Percentiles rank a stretch among this genome's conserved stretches.
These are phyloP conservation scores for Coemansia sp. DNA, from an alignment of 192 early-diverging fungal species.

Conservation along the genomic window DNA sequence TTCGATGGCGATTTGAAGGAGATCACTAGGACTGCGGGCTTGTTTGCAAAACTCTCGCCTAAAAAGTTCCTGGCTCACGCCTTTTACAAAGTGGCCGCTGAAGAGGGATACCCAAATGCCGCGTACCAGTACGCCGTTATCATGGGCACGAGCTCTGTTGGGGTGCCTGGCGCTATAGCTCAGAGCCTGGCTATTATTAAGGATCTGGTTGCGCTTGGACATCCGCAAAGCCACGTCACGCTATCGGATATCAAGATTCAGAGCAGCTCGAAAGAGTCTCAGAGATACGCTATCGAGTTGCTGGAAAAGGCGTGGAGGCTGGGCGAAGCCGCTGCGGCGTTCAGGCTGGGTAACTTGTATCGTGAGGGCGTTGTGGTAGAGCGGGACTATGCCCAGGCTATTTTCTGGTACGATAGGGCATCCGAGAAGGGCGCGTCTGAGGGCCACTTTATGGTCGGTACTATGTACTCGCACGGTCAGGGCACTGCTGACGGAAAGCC, in stretches of 20 bases:
- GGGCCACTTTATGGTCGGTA: slow-evolving; percentile 30
- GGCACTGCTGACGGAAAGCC: slow-evolving; percentile 14
- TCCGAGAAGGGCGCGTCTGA: slow-evolving; percentile 7
- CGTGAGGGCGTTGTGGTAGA: slow-evolving; percentile 4
- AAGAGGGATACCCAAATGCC: slow-evolving; percentile 32
- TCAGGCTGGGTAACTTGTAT: slow-evolving; percentile 26
- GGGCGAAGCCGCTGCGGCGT: slow-evolving; percentile 7
- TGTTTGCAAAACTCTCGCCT: slow-evolving; percentile 12
- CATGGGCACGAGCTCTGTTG: slow-evolving; percentile 11
- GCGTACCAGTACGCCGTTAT: slow-evolving; percentile 27
- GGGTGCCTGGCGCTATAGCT: neutral
- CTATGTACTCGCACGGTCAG: slow-evolving; percentile 19
- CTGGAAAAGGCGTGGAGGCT: slow-evolving; percentile 19
- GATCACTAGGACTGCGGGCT: slow-evolving; percentile 15
- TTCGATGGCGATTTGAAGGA: slow-evolving; percentile 16
- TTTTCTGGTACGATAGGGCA: slow-evolving; percentile 23
- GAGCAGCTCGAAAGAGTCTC: slow-evolving; percentile 1
- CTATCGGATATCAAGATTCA: slow-evolving; percentile 16
- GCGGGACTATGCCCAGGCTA: slow-evolving; percentile 10
- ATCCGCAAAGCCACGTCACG: slow-evolving; percentile 16
- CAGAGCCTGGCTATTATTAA: slow-evolving; percentile 11
- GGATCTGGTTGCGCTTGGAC: slow-evolving; percentile 13
- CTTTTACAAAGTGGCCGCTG: slow-evolving; percentile 41
- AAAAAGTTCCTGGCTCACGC: slow-evolving; percentile 30
- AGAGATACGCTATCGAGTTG: slow-evolving; percentile 9